Evolutionary conservation across 768 basidiomycete genomes (phyloP), one percentile per base, ranked within the genome.

Genomic region (Boletus huronensis): DNA sequence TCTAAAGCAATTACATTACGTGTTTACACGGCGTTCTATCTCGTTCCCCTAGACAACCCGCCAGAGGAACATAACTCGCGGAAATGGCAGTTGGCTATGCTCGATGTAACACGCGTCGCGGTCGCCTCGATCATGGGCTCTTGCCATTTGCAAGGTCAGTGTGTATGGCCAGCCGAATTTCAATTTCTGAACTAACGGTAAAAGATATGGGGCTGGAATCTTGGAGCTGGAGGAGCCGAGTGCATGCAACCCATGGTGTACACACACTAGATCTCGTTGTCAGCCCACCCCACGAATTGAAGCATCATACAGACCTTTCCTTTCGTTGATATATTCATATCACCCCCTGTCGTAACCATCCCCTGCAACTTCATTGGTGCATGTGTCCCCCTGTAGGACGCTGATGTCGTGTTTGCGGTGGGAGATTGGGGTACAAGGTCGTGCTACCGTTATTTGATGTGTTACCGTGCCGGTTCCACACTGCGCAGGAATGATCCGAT

Each of bases 81-180:
- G 60, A 65, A 51, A 65, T 64, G 39, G 45, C 23, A 23, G 16
- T 17, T 48, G 63, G 55, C 64, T 60, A 57, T 64, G 62, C 54
- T 46, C 57, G 32, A 57, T 47, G n/a, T 63, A 29, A 35, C 48
- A 41, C 17, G 48, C 44, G 17, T 29, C 35, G 23, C 34, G 46
- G 35, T 28, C 44, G 26, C 47, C 25, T 53, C 45, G 38, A 38
- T 52, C 26, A 31, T 40, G 29, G n/a, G 11, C 26, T 48, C 28
- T 41, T 29, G n/a, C 23, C 25, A 11, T 50, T 38, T 43, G 19
- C 50, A 25, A 45, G 50, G 54, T 64, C 29, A 28, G 47, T 48
- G 10, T 47, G 10, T 31, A 16, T 23, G 13, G 23, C 35, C 31
- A 47, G 36, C 19, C 34, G 50, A 58, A 58, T 58, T 64, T 57